Percentiles rank a stretch among this genome's conserved stretches.
Conservation (phyloP, 139 green algal species). For the Zygnema circumcarinatum region DNA sequence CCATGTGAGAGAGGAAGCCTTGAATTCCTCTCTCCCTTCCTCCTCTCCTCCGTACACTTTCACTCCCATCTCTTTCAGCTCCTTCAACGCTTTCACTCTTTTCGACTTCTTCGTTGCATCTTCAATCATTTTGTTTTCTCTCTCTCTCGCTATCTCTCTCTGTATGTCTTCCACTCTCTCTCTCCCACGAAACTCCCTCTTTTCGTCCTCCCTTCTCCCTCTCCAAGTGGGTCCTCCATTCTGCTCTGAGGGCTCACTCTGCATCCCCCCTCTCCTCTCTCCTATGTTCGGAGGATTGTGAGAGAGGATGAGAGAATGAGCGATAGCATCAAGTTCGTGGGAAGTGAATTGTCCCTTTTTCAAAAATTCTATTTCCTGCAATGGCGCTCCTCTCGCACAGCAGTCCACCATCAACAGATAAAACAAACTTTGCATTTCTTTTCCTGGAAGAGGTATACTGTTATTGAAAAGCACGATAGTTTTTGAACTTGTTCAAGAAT, state of each 20-base stretch:
- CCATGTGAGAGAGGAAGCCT: constrained; percentile 1
- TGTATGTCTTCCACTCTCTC: too few relatives aligned
- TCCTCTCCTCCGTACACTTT: neutral
- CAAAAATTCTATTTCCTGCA: constrained; percentile 7
- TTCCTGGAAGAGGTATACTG: neutral
- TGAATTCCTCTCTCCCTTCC: neutral
- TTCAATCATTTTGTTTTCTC: constrained; percentile 10
- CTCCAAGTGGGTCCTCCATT: constrained; percentile 2
- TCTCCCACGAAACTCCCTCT: neutral
- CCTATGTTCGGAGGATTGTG: neutral
- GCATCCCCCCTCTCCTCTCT: neutral
- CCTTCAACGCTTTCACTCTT: constrained; percentile 5
- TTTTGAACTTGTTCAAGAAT: neutral
- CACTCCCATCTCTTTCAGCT: constrained; percentile 19
- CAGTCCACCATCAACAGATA: neutral
- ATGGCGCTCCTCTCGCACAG: neutral
- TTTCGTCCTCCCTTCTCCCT: neutral
- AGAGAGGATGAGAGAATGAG: neutral
- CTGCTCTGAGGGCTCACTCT: neutral
- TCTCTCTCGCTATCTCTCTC: too few relatives aligned
- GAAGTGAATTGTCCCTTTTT: constrained; percentile 9
- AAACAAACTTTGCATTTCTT: neutral
- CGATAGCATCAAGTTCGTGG: constrained; percentile 19
- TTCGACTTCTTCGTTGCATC: neutral
- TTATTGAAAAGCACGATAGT: neutral